Evolutionary conservation across 768 basidiomycete species (phyloP).

Genomic region (Xanthoconium stramineum): DNA sequence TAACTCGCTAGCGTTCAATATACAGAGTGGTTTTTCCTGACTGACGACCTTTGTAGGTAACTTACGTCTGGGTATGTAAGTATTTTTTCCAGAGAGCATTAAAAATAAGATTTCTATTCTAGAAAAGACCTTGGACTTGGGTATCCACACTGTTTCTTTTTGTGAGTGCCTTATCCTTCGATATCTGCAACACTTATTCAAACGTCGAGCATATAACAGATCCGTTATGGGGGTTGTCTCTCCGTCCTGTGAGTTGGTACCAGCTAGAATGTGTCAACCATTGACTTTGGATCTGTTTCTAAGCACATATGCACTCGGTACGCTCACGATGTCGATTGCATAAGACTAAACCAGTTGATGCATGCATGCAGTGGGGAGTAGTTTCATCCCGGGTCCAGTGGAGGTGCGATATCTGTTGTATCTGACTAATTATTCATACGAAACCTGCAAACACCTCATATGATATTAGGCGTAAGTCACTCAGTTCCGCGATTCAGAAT

Average conservation of each 20-base stretch:
- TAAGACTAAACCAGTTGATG: too few species aligned
- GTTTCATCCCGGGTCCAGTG: not conserved
- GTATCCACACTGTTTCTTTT: not conserved
- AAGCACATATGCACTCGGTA: not conserved
- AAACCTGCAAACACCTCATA: not conserved
- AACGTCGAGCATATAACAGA: not conserved
- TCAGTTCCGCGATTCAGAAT: not conserved
- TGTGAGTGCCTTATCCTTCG: not conserved
- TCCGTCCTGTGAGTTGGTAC: not conserved
- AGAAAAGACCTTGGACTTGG: not conserved
- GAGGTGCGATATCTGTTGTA: not conserved
- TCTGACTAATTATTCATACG: too few species aligned
- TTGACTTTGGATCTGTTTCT: not conserved
- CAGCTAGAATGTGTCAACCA: not conserved
- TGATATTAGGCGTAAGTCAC: not conserved
- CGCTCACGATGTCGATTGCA: not conserved
- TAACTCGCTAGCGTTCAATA: not conserved
- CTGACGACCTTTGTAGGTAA: not conserved
- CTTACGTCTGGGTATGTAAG: not conserved
- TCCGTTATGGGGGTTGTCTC: constrained; percentile 1
- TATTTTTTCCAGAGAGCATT: not conserved
- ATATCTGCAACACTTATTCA: not conserved
- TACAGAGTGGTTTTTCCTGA: too few species aligned
- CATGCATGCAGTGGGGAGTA: not conserved
- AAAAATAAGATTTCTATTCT: too few species aligned